Evolutionary conservation across 176 grass and related monocot genomes (phyloP).

Genomic region (Eragrostis curvula): DNA sequence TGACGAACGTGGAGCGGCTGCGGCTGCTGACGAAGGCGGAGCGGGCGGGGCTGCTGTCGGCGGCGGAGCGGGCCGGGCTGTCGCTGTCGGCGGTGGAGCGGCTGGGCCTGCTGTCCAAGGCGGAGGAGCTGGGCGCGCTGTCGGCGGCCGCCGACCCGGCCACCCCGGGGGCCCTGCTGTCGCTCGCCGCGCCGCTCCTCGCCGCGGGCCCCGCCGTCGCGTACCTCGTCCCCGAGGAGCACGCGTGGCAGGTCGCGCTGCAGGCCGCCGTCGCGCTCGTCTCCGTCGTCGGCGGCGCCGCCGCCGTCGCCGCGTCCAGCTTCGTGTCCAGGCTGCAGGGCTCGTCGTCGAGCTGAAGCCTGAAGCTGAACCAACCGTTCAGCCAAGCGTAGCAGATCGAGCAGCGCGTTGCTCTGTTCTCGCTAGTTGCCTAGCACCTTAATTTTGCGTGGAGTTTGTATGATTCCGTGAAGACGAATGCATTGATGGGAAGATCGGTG

Average conservation of each 20-base stretch:
- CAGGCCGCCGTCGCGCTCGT: conserved; percentile 67
- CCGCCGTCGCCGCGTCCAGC: conserved; percentile 79
- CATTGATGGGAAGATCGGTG: no score
- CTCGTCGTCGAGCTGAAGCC: conserved; percentile 60
- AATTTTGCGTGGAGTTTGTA: no score
- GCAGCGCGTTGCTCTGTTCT: neutral
- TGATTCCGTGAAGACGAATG: no score
- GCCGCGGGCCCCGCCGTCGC: conserved; percentile 69
- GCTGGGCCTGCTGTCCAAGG: conserved; percentile 89
- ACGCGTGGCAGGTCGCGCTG: conserved; percentile 81
- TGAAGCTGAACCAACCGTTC: no score
- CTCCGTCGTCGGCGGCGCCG: conserved; percentile 71
- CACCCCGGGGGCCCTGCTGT: conserved; percentile 63
- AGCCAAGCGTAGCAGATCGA: neutral
- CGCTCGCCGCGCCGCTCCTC: conserved; percentile 64
- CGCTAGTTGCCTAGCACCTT: no score
- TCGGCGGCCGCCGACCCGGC: conserved; percentile 85
- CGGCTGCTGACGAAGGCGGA: conserved; percentile 94
- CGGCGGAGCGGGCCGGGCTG: conserved; percentile 80
- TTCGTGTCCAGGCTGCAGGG: conserved; percentile 90
- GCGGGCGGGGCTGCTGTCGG: conserved; percentile 84
- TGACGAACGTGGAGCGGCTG: conserved; percentile 94
- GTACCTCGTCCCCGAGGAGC: conserved; percentile 78
- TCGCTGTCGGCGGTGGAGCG: conserved; percentile 85
- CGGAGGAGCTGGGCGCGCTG: conserved; percentile 81